Evolutionary conservation across 306 rosid genomes (phyloP).

Genomic region (Alnus rubra): DNA sequence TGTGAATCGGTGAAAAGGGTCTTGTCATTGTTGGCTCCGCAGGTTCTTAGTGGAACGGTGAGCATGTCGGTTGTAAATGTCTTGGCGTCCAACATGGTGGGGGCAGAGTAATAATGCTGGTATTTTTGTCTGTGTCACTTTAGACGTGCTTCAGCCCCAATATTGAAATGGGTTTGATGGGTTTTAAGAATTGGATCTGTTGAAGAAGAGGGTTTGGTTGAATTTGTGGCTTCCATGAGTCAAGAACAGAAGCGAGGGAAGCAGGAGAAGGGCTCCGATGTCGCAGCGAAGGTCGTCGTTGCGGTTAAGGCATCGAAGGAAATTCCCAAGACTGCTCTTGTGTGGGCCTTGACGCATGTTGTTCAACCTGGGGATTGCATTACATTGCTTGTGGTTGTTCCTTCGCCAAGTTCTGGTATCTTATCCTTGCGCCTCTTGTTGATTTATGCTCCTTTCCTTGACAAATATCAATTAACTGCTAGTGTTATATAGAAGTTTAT

Average conservation of each 20-base stretch:
- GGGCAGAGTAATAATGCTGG: conserved; percentile 31
- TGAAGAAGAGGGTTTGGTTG: conserved; percentile 25
- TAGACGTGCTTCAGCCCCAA: conserved; percentile 18
- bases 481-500: not conserved
- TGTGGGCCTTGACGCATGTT: conserved; percentile 97
- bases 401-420: conserved; percentile 83
- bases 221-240: conserved; percentile 51
- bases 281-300: conserved; percentile 83
- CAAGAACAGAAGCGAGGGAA: conserved; percentile 71
- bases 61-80: conserved; percentile 44
- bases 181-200: conserved; percentile 38
- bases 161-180: conserved; percentile 31
- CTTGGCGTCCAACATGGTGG: conserved; percentile 40
- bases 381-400: conserved; percentile 86
- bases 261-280: conserved; percentile 79
- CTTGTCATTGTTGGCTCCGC: conserved; percentile 39
- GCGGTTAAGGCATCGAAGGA: conserved; percentile 93
- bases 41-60: conserved; percentile 30
- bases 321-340: conserved; percentile 89
- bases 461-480: not conserved
- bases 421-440: conserved; percentile 21
- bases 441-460: conserved; percentile 1
- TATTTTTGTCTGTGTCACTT: conserved; percentile 31
- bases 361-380: conserved; percentile 99
- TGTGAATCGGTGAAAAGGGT: conserved; percentile 42